A percentile compares a stretch with the other conserved stretches of the same genome.
These are phyloP conservation scores for Boletus subluridellus DNA, from an alignment of 1,284 basidiomycete species.

Conservation along the genomic window DNA sequence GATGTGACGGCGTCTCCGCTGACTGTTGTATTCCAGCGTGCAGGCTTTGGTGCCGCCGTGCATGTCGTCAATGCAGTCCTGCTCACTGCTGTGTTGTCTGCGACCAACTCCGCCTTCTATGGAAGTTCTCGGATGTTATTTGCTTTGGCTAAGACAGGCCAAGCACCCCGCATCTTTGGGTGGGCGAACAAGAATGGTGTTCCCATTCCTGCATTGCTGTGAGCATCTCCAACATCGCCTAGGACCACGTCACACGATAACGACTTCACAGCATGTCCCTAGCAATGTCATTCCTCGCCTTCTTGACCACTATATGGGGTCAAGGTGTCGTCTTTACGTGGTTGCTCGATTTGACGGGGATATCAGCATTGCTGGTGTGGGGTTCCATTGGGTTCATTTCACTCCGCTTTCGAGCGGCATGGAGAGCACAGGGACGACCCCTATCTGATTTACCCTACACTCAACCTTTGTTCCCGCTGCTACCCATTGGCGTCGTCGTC, in stretches of 20 bases:
- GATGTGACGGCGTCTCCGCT: conserved; percentile 52
- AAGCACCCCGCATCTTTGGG: conserved; percentile 48
- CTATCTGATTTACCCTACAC: conserved; percentile 45
- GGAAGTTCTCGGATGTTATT: conserved; percentile 61
- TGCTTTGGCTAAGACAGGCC: conserved; percentile 47
- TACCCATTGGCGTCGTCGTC: conserved; percentile 43
- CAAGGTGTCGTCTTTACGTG: conserved; percentile 52
- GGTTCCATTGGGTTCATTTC: conserved; percentile 54
- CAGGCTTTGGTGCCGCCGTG: conserved; percentile 55
- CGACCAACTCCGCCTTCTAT: conserved; percentile 60
- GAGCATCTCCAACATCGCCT: conserved; percentile 16
- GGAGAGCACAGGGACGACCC: conserved; percentile 38
- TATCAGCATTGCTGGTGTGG: conserved; percentile 69
- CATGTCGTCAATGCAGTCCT: conserved; percentile 58
- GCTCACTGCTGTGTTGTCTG: conserved; percentile 62
- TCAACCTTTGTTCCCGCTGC: conserved; percentile 48
- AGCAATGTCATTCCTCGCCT: conserved; percentile 46
- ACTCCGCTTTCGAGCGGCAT: conserved; percentile 49
- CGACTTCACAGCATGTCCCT: conserved; percentile 40
- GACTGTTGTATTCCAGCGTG: conserved; percentile 56
- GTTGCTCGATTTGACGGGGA: conserved; percentile 66
- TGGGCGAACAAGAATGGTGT: conserved; percentile 62
- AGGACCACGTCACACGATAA: background rate
- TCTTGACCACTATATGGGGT: conserved; percentile 55
- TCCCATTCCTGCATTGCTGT: conserved; percentile 53